Evolutionary conservation across 1,139 yeast species (phyloP).

Genomic region (Ashbya aceris): DNA sequence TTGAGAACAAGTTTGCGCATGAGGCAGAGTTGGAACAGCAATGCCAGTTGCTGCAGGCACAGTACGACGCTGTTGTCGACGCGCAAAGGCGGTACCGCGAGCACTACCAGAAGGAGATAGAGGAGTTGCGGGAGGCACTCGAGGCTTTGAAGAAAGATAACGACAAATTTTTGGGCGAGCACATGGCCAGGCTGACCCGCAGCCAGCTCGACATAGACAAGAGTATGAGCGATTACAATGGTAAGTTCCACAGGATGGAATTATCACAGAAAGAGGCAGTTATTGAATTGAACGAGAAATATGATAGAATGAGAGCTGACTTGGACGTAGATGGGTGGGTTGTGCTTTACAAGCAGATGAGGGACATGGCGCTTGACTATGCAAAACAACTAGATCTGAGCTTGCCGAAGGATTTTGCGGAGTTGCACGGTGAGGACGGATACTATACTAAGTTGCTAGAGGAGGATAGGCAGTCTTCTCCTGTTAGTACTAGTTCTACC

Average conservation of each 20-base stretch:
- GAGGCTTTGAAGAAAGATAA: slow-evolving; percentile 31
- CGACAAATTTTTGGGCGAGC: slow-evolving; percentile 1
- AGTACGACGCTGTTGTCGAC: slow-evolving; percentile 52
- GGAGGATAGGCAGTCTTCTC: background rate
- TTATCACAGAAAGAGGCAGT: slow-evolving; percentile 2
- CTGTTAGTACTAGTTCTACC: background rate
- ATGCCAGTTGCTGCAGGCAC: slow-evolving; percentile 46
- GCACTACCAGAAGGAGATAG: slow-evolving; percentile 38
- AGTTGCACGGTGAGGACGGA: slow-evolving; percentile 5
- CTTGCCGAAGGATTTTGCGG: slow-evolving; percentile 10
- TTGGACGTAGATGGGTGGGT: slow-evolving; percentile 15
- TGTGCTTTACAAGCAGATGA: slow-evolving; percentile 14
- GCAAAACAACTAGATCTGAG: slow-evolving; percentile 15
- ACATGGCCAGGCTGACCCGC: background rate
- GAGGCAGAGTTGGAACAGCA: slow-evolving; percentile 44
- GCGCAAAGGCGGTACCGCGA: slow-evolving; percentile 49
- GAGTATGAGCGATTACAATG: slow-evolving; percentile 1
- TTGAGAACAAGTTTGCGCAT: slow-evolving; percentile 41
- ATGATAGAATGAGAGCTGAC: slow-evolving; percentile 9
- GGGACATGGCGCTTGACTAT: slow-evolving; percentile 13
- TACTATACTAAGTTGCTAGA: slow-evolving; percentile 1
- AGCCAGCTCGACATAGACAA: slow-evolving; percentile 1
- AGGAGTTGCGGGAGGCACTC: slow-evolving; percentile 29
- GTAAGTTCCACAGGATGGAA: slow-evolving; percentile 4
- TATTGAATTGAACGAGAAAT: slow-evolving; percentile 9